Evolutionary conservation across 202 grass and related monocot species (phyloP), one percentile per base, ranked within the genome.

Genomic region (Eragrostis tef): DNA sequence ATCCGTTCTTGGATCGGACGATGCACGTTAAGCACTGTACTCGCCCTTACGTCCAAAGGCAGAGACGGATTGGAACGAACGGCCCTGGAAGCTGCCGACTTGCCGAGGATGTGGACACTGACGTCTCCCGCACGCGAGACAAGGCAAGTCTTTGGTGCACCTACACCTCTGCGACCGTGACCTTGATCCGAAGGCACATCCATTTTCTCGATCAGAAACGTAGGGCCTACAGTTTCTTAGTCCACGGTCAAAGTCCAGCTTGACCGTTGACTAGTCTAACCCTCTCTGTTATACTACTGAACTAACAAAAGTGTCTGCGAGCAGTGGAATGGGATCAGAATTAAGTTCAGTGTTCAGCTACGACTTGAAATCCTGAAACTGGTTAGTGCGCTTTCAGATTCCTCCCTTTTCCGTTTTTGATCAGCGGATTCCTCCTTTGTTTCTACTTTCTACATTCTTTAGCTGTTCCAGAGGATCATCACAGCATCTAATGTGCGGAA

Each of bases 261-360:
- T 86, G 84, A 90, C 79, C 25, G 8, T 54, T 90, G 70, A 90
- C 84, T 57, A 58, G 80, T 25, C 88, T 58, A 79, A 70, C 45
- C 73, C 25, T 19, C 16, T 17, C 7, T 56, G n/a, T n/a, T n/a
- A n/a, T n/a, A n/a, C n/a, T 57, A 4, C 68, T 26, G 14, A 58
- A 43, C 4, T 42, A 9, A 39, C 34, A 39, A 39, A 39, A 5
- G 5, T n/a, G n/a, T 39, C 34, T 39, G 34, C 2, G 2, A 39
- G 3, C 2, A 3, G 34, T 39, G 2, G 34, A 39, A 39, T 39
- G 4, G 34, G 34, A 39, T 39, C 4, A 39, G 34, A 39, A 64
- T 77, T 64, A 24, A 58, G 43, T 12, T 31, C n/a, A n/a, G n/a
- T n/a, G n/a, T n/a, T n/a, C 41, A 22, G 17, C 71, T 16, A 21